phyloP scores from a whole-genome alignment of 176 grass and related monocot genomes.

The Oryza glaberrima region DNA sequence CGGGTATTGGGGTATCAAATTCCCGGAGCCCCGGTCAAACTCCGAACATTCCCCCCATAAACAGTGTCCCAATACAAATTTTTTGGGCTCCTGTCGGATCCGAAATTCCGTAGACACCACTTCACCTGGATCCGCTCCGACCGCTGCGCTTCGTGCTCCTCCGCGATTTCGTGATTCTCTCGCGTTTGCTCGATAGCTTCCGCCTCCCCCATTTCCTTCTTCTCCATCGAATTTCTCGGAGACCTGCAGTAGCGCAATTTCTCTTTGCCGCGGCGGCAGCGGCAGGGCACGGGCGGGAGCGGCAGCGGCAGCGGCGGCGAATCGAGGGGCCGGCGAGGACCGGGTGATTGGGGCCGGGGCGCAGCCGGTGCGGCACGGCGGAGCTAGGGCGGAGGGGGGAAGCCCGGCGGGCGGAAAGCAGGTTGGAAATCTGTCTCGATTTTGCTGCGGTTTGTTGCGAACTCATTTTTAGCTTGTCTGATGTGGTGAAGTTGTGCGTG shows the following conservation, averaged over 20 bases:
- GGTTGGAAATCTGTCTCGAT: not conserved
- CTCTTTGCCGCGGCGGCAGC: not conserved
- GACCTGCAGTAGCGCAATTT: not conserved
- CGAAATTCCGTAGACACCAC: not conserved
- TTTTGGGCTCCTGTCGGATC: not conserved
- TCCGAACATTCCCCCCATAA: not conserved
- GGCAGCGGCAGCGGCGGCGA: not conserved
- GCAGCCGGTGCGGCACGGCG: not conserved
- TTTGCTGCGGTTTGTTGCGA: not conserved
- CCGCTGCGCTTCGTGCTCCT: not conserved
- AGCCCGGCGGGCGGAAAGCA: not conserved
- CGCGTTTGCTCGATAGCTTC: no score
- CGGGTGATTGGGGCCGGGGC: not conserved
- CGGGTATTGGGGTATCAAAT: not conserved
- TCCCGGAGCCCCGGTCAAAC: not conserved
- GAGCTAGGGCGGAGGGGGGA: not conserved
- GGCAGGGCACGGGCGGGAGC: not conserved
- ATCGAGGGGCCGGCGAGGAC: not conserved
- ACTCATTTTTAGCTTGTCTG: not conserved
- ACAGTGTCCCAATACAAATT: not conserved
- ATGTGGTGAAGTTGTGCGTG: not conserved
- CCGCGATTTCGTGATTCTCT: not conserved
- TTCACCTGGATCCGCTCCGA: constrained; percentile 12
- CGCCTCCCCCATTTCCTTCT: not conserved
- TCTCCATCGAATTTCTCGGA: not conserved